These are phyloP conservation scores for Calocera cornea DNA, from an alignment of 768 basidiomycete species.

Conservation along the genomic window DNA sequence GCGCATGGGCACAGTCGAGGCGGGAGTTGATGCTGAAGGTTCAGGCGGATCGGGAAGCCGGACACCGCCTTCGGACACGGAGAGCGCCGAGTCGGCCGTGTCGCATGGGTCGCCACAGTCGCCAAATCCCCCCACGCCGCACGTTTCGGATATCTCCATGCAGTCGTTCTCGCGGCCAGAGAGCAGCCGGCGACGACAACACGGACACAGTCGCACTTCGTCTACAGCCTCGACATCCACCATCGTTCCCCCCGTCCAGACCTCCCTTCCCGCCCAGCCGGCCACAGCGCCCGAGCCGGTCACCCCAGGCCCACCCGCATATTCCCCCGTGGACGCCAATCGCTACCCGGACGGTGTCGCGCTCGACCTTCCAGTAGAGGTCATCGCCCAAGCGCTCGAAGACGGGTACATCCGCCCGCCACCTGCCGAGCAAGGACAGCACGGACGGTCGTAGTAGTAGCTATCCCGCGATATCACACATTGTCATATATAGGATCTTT, in stretches of 20 bases:
- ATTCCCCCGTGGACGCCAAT: conserved; percentile 78
- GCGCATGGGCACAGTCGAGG: not conserved
- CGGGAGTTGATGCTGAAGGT: conserved; percentile 36
- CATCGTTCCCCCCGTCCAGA: conserved; percentile 7
- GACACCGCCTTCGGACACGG: conserved; percentile 24
- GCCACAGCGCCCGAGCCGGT: not conserved
- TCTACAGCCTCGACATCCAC: conserved; percentile 4
- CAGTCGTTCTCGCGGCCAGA: conserved; percentile 41
- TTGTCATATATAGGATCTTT: not conserved
- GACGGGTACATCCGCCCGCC: conserved; percentile 23
- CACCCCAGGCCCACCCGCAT: conserved; percentile 61
- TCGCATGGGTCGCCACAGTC: conserved; percentile 42
- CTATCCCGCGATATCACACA: not conserved
- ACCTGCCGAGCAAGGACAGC: not conserved
- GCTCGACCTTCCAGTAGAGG: conserved; percentile 81
- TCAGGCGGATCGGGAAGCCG: not conserved
- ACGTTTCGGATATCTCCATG: conserved; percentile 66
- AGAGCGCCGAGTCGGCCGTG: conserved; percentile 7
- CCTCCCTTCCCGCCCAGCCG: conserved; percentile 5
- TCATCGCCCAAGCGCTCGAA: conserved; percentile 81
- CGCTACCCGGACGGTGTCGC: conserved; percentile 80
- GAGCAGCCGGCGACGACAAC: not conserved
- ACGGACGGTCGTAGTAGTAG: not conserved
- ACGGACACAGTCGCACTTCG: not conserved
- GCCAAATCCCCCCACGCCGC: conserved; percentile 76